Evolutionary conservation across 208 protist genomes (phyloP), one percentile per base, ranked within the genome.

Genomic region (Crithidia bombi): DNA sequence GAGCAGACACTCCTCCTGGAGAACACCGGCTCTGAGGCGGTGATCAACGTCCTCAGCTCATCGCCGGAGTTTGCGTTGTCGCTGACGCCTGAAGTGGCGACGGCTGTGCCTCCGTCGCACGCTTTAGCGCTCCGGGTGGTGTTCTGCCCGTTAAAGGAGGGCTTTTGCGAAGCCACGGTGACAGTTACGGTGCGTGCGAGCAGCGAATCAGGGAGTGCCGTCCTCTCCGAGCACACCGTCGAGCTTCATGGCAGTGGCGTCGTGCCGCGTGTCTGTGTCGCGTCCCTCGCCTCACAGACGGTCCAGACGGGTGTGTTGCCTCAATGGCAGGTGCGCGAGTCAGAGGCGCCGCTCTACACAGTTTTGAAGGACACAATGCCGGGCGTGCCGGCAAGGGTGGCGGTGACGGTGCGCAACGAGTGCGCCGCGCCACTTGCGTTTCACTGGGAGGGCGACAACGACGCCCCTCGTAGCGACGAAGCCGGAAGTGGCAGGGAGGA

Each of bases 1-100:
- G 78, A 51, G 36, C 54, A 81, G 49, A 67, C 43, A n/a, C 91
- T 88, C 54, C 68, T 81, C 23, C 75, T 96, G 17, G 82, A 90
- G 66, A 96, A 96, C 79, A 79, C 71, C 19, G 91, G 91, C 33
- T 96, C 91, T n/a, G 62, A 55, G 50, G 83, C 86, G 0, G 52
- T 90, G 1, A 73, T 96, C 19, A 81, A 65, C 49, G 26, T 96
- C 15, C 69, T 81, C 35, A 89, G 83, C 64, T 83, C 72, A 36
- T 89, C 81, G 9, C 67, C 79, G 11, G 73, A 75, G 57, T 95
- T 95, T 46, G 55, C 51, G 3, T 58, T 90, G 9, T 66, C 67
- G 14, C 63, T 82, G 50, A 12, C 72, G 5, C 64, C 74, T 15
- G 75, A 75, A 15, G 59, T 36, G 43, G 43, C 71, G 21, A 70